phyloP scores from a whole-genome alignment of 139 green algal species.

The Astrephomene gubernaculifera region DNA sequence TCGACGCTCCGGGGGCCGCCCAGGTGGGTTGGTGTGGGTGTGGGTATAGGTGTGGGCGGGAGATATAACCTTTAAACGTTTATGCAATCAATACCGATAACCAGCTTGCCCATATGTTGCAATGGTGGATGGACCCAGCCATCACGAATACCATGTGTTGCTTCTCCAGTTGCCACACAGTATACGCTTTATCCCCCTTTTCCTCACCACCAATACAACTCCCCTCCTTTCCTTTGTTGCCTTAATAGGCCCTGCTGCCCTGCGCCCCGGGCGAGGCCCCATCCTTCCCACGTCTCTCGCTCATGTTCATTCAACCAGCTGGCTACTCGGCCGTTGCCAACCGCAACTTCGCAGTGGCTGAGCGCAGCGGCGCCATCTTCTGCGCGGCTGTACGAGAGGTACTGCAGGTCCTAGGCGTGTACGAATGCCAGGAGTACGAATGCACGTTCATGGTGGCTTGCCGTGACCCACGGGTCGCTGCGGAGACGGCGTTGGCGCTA shows the following conservation, averaged over 20 bases:
- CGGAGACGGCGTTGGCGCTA: constrained; percentile 23
- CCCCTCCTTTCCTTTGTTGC: no score
- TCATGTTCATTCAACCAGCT: constrained; percentile 31
- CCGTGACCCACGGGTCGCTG: constrained; percentile 8
- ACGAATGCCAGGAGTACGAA: constrained; percentile 65
- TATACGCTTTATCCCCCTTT: no score
- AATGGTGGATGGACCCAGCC: no score
- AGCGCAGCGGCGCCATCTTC: constrained; percentile 50
- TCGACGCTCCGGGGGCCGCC: constrained; percentile 17
- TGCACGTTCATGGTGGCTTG: constrained; percentile 62
- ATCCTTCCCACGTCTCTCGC: neutral
- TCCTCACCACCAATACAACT: no score
- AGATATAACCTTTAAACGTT: no score
- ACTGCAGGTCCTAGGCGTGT: constrained; percentile 43
- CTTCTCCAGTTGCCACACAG: no score
- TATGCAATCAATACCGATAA: no score
- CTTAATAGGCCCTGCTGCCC: constrained; percentile 6
- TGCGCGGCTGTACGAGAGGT: constrained; percentile 42
- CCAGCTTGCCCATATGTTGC: no score
- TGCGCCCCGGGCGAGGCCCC: neutral
- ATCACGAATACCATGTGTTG: no score
- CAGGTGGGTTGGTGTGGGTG: no score
- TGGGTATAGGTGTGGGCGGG: no score
- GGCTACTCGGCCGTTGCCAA: constrained; percentile 3
- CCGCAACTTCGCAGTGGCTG: neutral